Conservation (phyloP, 1,139 yeast genomes). For the Sugiyamaella japonica region DNA sequence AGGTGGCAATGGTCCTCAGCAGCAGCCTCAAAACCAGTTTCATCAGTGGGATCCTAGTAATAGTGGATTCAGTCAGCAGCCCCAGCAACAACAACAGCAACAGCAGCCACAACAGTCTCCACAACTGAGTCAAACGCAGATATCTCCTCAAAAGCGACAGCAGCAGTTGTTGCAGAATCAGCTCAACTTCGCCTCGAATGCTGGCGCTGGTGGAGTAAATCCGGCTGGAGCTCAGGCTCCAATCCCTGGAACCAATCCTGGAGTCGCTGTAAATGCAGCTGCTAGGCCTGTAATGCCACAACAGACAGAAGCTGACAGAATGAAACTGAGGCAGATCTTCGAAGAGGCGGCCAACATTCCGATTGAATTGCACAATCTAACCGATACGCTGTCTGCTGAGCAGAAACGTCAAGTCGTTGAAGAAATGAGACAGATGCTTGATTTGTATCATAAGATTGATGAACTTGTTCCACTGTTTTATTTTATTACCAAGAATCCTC, state of each 20-base stretch:
- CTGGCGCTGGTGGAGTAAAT: slow-evolving; percentile 18
- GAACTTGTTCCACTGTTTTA: slow-evolving; percentile 76
- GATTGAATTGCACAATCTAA: slow-evolving; percentile 64
- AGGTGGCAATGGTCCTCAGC: slow-evolving; percentile 3
- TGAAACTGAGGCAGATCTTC: slow-evolving; percentile 59
- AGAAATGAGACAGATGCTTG: slow-evolving; percentile 57
- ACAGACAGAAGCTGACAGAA: slow-evolving; percentile 48
- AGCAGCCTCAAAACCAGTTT: slow-evolving; percentile 14
- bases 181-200: slow-evolving; percentile 13
- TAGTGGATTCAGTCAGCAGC: slow-evolving; percentile 7
- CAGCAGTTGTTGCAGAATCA: slow-evolving; percentile 21
- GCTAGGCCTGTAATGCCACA: slow-evolving; percentile 13
- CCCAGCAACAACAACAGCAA: slow-evolving; percentile 10
- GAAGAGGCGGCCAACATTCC: slow-evolving; percentile 70
- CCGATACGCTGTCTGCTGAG: slow-evolving; percentile 57
- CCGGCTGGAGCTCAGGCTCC: slow-evolving; percentile 29
- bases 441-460: slow-evolving; percentile 68
- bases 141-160: slow-evolving; percentile 24
- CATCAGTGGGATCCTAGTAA: slow-evolving; percentile 23
- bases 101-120: slow-evolving; percentile 20
- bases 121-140: slow-evolving; percentile 11
- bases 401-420: slow-evolving; percentile 66
- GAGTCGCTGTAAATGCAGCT: not conserved
- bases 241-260: slow-evolving; percentile 6
- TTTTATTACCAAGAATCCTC: slow-evolving; percentile 68